Evolutionary conservation across 106 monocot species (phyloP).

Genomic region (Dendrobium chrysotoxum): DNA sequence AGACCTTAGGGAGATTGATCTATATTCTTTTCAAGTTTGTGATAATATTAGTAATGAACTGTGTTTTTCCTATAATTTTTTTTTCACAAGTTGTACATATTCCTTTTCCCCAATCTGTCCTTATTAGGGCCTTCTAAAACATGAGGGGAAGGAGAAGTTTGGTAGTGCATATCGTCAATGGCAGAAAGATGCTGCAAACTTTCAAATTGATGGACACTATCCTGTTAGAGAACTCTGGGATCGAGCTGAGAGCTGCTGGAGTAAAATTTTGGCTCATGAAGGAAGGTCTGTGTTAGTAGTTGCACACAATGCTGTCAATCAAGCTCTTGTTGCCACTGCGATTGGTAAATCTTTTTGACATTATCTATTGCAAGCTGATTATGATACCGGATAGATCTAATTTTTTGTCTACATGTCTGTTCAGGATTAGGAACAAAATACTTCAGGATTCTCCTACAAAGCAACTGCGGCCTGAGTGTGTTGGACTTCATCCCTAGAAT

Average conservation of each 20-base stretch:
- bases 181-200: constrained; percentile 87
- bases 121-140: constrained; percentile 74
- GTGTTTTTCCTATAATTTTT: background rate
- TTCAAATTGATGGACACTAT: constrained; percentile 84
- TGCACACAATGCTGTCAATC: constrained; percentile 97
- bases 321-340: constrained; percentile 84
- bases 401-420: background rate
- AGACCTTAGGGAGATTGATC: constrained; percentile 89
- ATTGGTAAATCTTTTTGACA: constrained; percentile 33
- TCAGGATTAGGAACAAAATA: constrained; percentile 72
- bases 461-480: constrained; percentile 92
- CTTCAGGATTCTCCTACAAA: constrained; percentile 82
- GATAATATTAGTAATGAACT: background rate
- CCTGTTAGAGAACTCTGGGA: constrained; percentile 90
- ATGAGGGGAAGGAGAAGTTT: constrained; percentile 74
- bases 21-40: constrained; percentile 90
- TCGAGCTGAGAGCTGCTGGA: constrained; percentile 67
- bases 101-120: background rate
- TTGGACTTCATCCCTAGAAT: constrained; percentile 64
- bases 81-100: background rate
- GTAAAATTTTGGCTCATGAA: constrained; percentile 61
- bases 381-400: background rate
- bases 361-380: background rate
- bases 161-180: constrained; percentile 55
- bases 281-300: constrained; percentile 90